Evolutionary conservation across 306 rosid species (phyloP).

Genomic region (Quillaja saponaria): DNA sequence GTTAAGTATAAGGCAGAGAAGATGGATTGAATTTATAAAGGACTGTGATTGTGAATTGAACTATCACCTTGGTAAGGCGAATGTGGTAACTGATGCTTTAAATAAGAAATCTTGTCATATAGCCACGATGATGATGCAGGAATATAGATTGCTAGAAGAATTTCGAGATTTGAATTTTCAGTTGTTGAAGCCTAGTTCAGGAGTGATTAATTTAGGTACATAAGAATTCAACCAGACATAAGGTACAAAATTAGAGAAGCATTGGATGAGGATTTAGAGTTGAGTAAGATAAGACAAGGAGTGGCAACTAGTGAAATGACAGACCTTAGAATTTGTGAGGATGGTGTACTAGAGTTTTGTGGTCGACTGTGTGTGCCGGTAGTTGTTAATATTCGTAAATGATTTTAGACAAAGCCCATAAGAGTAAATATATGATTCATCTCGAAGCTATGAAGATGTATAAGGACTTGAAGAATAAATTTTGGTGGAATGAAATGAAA

Average conservation of each 20-base stretch:
- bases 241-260: background rate
- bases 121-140: background rate
- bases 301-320: no score
- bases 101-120: no score
- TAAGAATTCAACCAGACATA: background rate
- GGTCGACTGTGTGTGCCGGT: background rate
- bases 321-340: background rate
- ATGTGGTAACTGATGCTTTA: no score
- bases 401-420: background rate
- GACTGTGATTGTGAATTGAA: no score
- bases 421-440: background rate
- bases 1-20: background rate
- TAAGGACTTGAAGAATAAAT: background rate
- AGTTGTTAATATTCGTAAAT: background rate
- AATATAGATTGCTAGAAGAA: background rate
- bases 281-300: background rate
- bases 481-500: background rate
- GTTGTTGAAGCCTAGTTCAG: no score
- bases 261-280: background rate
- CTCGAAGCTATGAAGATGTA: background rate
- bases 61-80: background rate
- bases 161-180: background rate
- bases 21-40: background rate
- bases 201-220: no score
- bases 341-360: background rate